Base-by-base conservation (phyloP, 1,284 basidiomycete species). In the Mycosarcoma mackinlayi region DNA sequence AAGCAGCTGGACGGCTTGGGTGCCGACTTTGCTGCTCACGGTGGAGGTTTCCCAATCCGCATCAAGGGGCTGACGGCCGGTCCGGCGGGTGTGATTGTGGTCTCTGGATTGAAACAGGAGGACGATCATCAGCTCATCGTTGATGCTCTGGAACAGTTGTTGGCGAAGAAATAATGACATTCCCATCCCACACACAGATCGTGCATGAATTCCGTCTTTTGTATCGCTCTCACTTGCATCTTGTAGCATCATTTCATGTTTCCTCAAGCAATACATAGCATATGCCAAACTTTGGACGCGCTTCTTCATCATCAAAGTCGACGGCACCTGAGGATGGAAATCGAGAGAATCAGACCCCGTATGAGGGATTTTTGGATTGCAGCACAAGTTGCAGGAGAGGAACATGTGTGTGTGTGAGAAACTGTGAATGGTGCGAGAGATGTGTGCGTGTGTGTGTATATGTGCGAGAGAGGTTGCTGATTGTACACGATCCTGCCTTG, bases 11-110 rank as follows among this genome's bases (percentile, higher is more conserved):
- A 75, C 35, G 62, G 64, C 3, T 37, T 75, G n/a, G 73, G 73
- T 10, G 25, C 44, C 5, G 72, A 74, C 11, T 74, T 64, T 23
- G 74, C 74, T 14, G 74, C 74, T 2, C 74, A 76, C 24, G 74
- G 74, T 4, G 74, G 74, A 13, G 71, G 52, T 1, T 75, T 72
- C 28, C 71, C 74, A 1, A 55, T 75, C 44, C 37, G 50, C 19
- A 37, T 77, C 25, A 35, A 50, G n/a, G 57, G 52, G 0, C 23
- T 44, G 16, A 37, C 39, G 13, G 47, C 54, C 0, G 71, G 52
- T 2, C 69, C 69, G 0, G 55, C 65, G 7, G 75, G 68, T 14
- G 64, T 50, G 10, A 46, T 75, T 13, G 61, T 67, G 16, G 75
- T 77, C 6, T 69, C 64, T 0, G 75, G 75, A 1, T 41, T 77